A percentile compares a stretch with the other conserved stretches of the same genome.
These are phyloP conservation scores for Scheffersomyces lignosus DNA, from an alignment of 805 yeast genomes.

Conservation along the genomic window DNA sequence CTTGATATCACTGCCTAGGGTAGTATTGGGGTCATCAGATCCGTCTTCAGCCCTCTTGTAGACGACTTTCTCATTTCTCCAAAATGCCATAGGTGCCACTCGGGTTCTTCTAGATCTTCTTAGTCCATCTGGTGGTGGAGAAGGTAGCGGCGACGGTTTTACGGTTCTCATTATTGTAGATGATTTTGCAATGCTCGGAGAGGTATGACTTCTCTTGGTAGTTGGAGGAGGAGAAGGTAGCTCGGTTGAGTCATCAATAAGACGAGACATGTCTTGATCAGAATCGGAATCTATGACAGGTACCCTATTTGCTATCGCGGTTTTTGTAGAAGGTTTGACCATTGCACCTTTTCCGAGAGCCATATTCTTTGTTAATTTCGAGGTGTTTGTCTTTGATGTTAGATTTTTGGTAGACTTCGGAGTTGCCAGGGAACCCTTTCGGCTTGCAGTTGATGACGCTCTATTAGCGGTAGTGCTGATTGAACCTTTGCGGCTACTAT, in stretches of 20 bases:
- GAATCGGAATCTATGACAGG: no score
- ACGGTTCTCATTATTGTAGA: conserved; percentile 1
- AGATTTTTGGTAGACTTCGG: conserved; percentile 5
- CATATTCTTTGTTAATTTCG: conserved; percentile 32
- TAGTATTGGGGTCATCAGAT: conserved; percentile 43
- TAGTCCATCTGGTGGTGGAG: conserved; percentile 48
- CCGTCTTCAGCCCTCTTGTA: conserved; percentile 43
- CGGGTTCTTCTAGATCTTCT: conserved; percentile 67
- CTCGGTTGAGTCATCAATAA: conserved; percentile 7
- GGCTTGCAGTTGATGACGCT: no score
- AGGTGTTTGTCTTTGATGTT: conserved; percentile 6
- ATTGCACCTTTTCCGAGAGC: conserved; percentile 31
- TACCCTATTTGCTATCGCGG: no score
- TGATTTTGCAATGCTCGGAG: conserved; percentile 10
- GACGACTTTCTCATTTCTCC: conserved; percentile 79
- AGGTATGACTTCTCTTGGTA: conserved; percentile 13
- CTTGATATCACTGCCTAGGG: conserved; percentile 30
- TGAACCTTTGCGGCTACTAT: no score
- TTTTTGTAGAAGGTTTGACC: conserved; percentile 7
- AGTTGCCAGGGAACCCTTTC: no score
- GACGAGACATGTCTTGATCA: no score
- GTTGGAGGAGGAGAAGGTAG: conserved; percentile 11
- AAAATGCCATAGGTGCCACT: conserved; percentile 72
- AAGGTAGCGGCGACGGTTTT: conserved; percentile 36
- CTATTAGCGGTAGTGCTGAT: no score